phyloP scores from a whole-genome alignment of 108 stramenopile species.

The Skeletonema tropicum region DNA sequence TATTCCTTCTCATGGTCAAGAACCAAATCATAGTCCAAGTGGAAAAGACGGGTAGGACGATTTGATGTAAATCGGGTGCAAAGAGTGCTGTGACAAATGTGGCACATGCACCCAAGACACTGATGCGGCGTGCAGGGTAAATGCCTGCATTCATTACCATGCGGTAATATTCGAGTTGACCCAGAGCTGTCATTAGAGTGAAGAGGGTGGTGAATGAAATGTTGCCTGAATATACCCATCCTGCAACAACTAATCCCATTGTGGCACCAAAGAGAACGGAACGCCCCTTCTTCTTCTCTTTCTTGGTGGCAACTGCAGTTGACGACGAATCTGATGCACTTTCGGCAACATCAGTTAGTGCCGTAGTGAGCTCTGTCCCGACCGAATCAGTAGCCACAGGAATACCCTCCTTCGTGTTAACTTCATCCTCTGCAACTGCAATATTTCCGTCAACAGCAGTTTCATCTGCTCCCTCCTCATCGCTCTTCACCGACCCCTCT shows the following conservation, averaged over 20 bases:
- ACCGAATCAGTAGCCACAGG: constrained; percentile 10
- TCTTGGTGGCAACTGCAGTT: constrained; percentile 4
- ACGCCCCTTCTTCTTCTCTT: constrained; percentile 52
- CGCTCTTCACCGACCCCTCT: not conserved
- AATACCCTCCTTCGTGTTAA: not conserved
- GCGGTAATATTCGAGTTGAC: constrained; percentile 96
- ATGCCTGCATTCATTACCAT: constrained; percentile 94
- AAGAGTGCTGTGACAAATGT: constrained; percentile 90
- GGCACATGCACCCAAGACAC: constrained; percentile 78
- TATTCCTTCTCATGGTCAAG: constrained; percentile 75
- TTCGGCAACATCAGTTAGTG: constrained; percentile 5
- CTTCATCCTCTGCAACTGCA: not conserved
- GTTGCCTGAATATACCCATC: constrained; percentile 94
- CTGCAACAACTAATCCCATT: constrained; percentile 85
- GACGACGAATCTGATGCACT: not conserved
- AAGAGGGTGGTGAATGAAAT: constrained; percentile 91
- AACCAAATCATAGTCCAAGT: constrained; percentile 93
- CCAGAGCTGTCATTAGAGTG: constrained; percentile 85
- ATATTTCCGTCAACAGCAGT: not conserved
- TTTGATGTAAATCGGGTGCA: constrained; percentile 80
- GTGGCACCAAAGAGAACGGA: constrained; percentile 82
- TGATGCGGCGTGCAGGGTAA: constrained; percentile 91
- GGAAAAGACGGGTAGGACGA: constrained; percentile 76
- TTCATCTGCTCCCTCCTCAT: not conserved
- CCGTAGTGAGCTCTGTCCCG: constrained; percentile 12